These are phyloP conservation scores for Amanita molliuscula DNA, from an alignment of 768 basidiomycete genomes.

Conservation along the genomic window DNA sequence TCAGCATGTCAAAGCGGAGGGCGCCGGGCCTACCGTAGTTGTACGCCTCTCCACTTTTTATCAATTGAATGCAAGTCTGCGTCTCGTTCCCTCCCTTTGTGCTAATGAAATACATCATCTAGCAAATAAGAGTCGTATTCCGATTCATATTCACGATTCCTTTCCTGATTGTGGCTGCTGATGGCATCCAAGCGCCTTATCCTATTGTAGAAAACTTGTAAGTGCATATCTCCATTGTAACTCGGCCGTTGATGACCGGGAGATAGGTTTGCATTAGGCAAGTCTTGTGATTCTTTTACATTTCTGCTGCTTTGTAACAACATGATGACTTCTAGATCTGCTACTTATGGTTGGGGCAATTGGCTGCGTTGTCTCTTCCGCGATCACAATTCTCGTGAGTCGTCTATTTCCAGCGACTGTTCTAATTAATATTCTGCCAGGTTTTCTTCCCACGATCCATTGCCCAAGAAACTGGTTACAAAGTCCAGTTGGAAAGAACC, in stretches of 20 bases:
- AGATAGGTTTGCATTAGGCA: slow-evolving; percentile 52
- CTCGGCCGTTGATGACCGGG: not conserved
- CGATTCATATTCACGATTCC: slow-evolving; percentile 68
- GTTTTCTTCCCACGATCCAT: slow-evolving; percentile 76
- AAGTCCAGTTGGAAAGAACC: slow-evolving; percentile 25
- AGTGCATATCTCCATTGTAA: slow-evolving; percentile 18
- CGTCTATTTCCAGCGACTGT: not conserved
- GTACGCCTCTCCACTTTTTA: slow-evolving; percentile 67
- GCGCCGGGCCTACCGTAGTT: slow-evolving; percentile 67
- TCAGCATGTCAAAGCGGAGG: slow-evolving; percentile 56
- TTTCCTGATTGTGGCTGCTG: slow-evolving; percentile 53
- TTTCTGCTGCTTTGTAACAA: slow-evolving; percentile 12
- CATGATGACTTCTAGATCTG: slow-evolving; percentile 42
- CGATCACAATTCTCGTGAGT: slow-evolving; percentile 68
- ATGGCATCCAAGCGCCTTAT: slow-evolving; percentile 44
- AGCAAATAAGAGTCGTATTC: slow-evolving; percentile 67
- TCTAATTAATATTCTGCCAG: slow-evolving; percentile 20
- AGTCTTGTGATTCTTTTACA: slow-evolving; percentile 9
- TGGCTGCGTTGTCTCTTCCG: slow-evolving; percentile 71
- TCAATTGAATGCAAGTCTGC: slow-evolving; percentile 57
- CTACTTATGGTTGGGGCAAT: slow-evolving; percentile 62
- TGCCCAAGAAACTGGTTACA: slow-evolving; percentile 53
- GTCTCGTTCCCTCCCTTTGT: not conserved
- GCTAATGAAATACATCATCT: not conserved
- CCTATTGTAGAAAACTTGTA: slow-evolving; percentile 44